These are phyloP conservation scores for Asterophora parasitica DNA, from an alignment of 768 basidiomycete genomes.

Conservation along the genomic window DNA sequence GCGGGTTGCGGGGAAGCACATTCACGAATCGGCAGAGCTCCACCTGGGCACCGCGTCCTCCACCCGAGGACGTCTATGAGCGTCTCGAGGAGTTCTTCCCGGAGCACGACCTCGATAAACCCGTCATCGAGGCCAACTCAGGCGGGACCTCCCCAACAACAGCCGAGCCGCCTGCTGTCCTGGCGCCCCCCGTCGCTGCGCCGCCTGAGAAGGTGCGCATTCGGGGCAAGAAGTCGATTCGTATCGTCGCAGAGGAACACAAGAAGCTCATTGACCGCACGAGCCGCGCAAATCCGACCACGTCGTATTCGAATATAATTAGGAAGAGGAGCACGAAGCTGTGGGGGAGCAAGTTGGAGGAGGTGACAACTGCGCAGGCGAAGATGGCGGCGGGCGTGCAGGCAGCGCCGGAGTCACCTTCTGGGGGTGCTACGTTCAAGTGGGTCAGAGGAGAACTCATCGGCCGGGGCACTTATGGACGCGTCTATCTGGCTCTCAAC, in stretches of 20 bases:
- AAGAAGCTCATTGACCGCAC: conserved; percentile 71
- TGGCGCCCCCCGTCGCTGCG: conserved; percentile 30
- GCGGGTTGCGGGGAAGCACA: conserved; percentile 41
- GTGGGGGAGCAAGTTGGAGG: conserved; percentile 91
- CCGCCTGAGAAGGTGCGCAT: conserved; percentile 37
- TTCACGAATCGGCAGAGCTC: conserved; percentile 60
- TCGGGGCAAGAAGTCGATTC: conserved; percentile 84
- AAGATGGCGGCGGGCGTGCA: conserved; percentile 35
- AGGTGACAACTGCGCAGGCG: conserved; percentile 77
- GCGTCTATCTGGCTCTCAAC: conserved; percentile 94
- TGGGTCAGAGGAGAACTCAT: conserved; percentile 99
- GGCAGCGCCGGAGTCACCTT: conserved; percentile 53
- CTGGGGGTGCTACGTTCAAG: conserved; percentile 81
- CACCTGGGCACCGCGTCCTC: conserved; percentile 88
- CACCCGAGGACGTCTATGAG: conserved; percentile 89
- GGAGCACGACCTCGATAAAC: conserved; percentile 91
- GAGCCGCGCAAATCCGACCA: conserved; percentile 48
- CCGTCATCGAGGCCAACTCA: conserved; percentile 83
- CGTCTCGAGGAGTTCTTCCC: conserved; percentile 95
- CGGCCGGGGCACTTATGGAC: conserved; percentile 94
- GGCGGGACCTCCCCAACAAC: conserved; percentile 76
- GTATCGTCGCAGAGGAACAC: conserved; percentile 86
- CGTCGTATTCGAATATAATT: conserved; percentile 44
- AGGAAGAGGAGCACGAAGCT: conserved; percentile 90
- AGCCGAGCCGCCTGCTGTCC: conserved; percentile 41